phyloP scores from a whole-genome alignment of 345 rosid species.

The Populus pruinosa region DNA sequence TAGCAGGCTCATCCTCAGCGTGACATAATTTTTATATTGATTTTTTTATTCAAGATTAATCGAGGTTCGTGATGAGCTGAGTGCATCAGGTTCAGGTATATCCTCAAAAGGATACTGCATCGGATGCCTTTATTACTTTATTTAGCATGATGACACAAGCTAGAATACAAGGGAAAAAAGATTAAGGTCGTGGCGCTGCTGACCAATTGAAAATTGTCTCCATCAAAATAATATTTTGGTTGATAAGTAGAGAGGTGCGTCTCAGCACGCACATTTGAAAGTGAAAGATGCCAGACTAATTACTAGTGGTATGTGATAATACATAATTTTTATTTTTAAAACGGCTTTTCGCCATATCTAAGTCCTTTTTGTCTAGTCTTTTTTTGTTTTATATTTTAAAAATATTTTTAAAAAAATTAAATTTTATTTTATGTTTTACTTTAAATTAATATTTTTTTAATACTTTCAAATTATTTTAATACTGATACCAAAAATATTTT shows the following conservation, averaged over 20 bases:
- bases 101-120: background rate
- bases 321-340: too few relatives aligned
- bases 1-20: too few relatives aligned
- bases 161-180: too few relatives aligned
- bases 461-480: too few relatives aligned
- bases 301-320: background rate
- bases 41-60: background rate
- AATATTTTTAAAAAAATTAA: too few relatives aligned
- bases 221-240: background rate
- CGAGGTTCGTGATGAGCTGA: background rate
- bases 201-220: background rate
- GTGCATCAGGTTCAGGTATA: background rate
- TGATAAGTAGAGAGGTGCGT: background rate
- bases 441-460: too few relatives aligned
- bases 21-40: too few relatives aligned
- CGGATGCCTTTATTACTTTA: background rate
- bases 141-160: background rate
- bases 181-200: background rate
- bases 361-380: too few relatives aligned
- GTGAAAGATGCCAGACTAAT: background rate
- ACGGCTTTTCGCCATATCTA: too few relatives aligned
- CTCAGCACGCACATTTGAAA: background rate
- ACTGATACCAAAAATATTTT: too few relatives aligned
- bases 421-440: too few relatives aligned
- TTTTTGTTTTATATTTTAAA: too few relatives aligned